Conservation (phyloP, 805 yeast genomes). For the Limtongozyma cylindracea region DNA sequence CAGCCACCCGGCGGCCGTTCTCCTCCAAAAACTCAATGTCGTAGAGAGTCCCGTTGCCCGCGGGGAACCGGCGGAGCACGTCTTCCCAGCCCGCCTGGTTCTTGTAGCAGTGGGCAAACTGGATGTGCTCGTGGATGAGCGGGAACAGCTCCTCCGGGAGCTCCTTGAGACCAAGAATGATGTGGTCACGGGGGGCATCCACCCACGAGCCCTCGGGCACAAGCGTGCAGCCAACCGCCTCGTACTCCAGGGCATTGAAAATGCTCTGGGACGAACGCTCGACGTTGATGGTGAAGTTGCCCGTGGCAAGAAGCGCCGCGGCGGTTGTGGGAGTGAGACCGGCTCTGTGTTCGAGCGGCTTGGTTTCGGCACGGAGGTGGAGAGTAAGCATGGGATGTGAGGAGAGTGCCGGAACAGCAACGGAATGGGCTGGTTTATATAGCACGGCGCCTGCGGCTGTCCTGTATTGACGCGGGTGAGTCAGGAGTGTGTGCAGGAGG, state of each 20-base stretch:
- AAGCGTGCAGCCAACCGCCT: slow-evolving; percentile 55
- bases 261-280: slow-evolving; percentile 75
- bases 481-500: too few species aligned
- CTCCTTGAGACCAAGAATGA: slow-evolving; percentile 86
- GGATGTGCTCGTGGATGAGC: slow-evolving; percentile 84
- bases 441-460: too few species aligned
- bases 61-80: slow-evolving; percentile 70
- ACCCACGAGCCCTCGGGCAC: slow-evolving; percentile 93
- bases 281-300: slow-evolving; percentile 69
- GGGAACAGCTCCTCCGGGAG: slow-evolving; percentile 87
- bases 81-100: slow-evolving; percentile 95
- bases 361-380: slow-evolving; percentile 90
- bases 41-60: slow-evolving; percentile 74
- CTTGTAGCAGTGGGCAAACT: slow-evolving; percentile 97
- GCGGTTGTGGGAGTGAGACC: slow-evolving; percentile 87
- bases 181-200: slow-evolving; percentile 70
- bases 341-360: slow-evolving; percentile 93
- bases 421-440: neutral
- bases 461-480: too few species aligned
- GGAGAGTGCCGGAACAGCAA: neutral
- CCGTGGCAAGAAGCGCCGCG: slow-evolving; percentile 61
- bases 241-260: slow-evolving; percentile 55
- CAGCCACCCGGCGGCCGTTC: slow-evolving; percentile 95
- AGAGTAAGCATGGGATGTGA: slow-evolving; percentile 19
- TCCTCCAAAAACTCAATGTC: slow-evolving; percentile 90